Evolutionary conservation across 352 stramenopile species (phyloP).

Genomic region (Phytophthora palmivora): DNA sequence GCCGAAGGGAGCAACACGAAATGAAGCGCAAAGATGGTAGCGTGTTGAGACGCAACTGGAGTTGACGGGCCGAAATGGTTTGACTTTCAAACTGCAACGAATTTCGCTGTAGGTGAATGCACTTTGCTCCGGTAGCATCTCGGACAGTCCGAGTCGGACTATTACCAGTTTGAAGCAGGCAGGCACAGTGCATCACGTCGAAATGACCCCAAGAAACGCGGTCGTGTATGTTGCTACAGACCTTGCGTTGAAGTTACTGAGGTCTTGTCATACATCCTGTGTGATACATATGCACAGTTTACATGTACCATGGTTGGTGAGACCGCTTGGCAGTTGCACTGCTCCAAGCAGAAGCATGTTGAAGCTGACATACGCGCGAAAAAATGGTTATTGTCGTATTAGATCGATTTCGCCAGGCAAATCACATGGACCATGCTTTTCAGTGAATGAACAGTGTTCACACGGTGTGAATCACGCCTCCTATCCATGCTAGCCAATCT

Average conservation of each 20-base stretch:
- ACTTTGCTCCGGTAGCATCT: too few relatives aligned
- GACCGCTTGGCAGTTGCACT: conserved; percentile 16
- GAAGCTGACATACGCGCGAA: conserved; percentile 9
- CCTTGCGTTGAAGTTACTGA: background rate
- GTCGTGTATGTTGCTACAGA: background rate
- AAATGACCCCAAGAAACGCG: conserved; percentile 24
- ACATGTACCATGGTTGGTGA: background rate
- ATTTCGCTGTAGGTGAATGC: too few relatives aligned
- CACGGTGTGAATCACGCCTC: too few relatives aligned
- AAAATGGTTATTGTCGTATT: conserved; percentile 20
- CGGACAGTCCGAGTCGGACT: too few relatives aligned
- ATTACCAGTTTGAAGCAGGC: background rate
- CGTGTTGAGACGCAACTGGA: conserved; percentile 20
- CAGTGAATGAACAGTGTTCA: too few relatives aligned
- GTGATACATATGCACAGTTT: too few relatives aligned
- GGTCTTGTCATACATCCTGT: background rate
- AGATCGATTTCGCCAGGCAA: conserved; percentile 1
- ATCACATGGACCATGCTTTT: too few relatives aligned
- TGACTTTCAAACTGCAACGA: too few relatives aligned
- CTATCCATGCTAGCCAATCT: background rate
- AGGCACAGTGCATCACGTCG: background rate
- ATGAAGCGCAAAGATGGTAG: conserved; percentile 13
- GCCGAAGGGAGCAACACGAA: conserved; percentile 10
- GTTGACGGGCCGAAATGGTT: background rate
- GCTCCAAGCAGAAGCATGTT: conserved; percentile 8